Base-by-base conservation (phyloP, 179 eudicot genomes). In the Carnegiea gigantea region DNA sequence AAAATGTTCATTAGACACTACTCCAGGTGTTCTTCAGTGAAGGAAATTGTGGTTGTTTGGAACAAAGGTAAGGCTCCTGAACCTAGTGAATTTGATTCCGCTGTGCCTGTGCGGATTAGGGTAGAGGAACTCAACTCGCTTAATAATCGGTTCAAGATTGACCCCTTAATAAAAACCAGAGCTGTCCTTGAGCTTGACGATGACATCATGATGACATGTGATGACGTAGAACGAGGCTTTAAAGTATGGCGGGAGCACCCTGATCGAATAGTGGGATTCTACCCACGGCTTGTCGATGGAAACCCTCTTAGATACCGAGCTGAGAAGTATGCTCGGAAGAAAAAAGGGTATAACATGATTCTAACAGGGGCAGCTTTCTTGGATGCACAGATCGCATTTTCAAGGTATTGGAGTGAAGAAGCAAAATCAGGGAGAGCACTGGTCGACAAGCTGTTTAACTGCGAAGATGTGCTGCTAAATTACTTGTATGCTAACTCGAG, bases 121-220 rank as follows among this genome's bases (percentile, higher is more conserved):
- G 90, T 89, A 13, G 98, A 96, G 90, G 83, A 88, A 57, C 40
- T 77, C 44, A 96, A 96, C 90, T 96, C 99, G 1, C 90, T 96
- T 28, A 96, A 94, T 85, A 96, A 96, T 79, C 91, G 99, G 76
- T 96, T 96, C 86, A 87, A 87, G 38, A 28, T 85, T 7, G 99
- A 96, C 79, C 91, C 93, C 0, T 75, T 79, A 78, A 94, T 96
- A 71, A 89, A 89, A 75, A 96, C 96, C n/a, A 90, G 93, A 28
- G 97, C 92, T 0, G 90, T 96, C 53, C 92, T 96, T 14, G 99
- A 96, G 92, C 95, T 96, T 7, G 99, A 96, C 43, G 99, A 96
- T 76, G 99, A 96, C 75, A 96, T 96, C 68, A 92, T 96, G 96
- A 96, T 96, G 99, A 84, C 89, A 0, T 96, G 99, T 76, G 87